phyloP scores from a whole-genome alignment of 192 early-diverging fungal species.

The Coemansia guatemalensis region DNA sequence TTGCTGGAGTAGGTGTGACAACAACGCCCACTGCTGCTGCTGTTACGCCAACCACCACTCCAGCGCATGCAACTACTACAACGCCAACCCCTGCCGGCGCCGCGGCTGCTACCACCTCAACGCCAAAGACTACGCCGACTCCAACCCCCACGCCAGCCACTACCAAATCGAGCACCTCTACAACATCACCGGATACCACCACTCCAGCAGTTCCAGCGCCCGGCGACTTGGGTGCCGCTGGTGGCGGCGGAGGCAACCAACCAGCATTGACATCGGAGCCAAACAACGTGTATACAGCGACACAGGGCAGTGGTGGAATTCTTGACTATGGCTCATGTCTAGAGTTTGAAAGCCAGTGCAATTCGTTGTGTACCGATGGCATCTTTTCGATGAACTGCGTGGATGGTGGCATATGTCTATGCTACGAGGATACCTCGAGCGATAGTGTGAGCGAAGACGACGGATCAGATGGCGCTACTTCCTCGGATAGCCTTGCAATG shows the following conservation, averaged over 20 bases:
- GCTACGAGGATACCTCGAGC: slow-evolving; percentile 31
- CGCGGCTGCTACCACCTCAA: neutral
- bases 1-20: neutral
- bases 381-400: slow-evolving; percentile 46
- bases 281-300: slow-evolving; percentile 40
- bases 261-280: slow-evolving; percentile 11
- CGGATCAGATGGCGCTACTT: neutral
- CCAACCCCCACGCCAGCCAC: slow-evolving; percentile 8
- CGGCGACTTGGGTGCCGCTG: slow-evolving; percentile 22
- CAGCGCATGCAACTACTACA: slow-evolving; percentile 1
- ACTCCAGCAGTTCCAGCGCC: slow-evolving; percentile 4
- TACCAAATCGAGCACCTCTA: neutral
- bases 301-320: slow-evolving; percentile 36
- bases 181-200: slow-evolving; percentile 6
- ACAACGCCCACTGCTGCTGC: neutral
- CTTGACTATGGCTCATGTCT: slow-evolving; percentile 46
- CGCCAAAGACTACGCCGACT: neutral
- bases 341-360: slow-evolving; percentile 48
- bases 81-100: neutral
- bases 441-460: slow-evolving; percentile 9
- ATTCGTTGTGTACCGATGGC: slow-evolving; percentile 33
- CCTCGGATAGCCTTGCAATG: slow-evolving; percentile 12
- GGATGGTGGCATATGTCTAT: slow-evolving; percentile 44
- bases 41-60: slow-evolving; percentile 1
- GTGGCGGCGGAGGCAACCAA: slow-evolving; percentile 33